Conservation (phyloP, 345 rosid genomes). For the Schrenkiella parvula region DNA sequence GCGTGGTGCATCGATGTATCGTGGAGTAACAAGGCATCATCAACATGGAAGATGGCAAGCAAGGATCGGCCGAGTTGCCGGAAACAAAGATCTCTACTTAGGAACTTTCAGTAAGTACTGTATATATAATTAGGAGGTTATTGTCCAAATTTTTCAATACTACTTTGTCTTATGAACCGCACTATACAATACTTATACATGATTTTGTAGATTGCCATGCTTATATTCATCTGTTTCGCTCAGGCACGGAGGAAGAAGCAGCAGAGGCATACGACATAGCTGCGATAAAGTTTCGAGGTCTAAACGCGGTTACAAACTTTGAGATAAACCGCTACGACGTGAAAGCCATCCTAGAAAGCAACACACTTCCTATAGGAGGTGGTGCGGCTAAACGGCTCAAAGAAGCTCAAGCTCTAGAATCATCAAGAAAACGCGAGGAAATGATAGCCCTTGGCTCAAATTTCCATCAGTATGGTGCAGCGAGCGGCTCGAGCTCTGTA, state of each 20-base stretch:
- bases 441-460: conserved; percentile 75
- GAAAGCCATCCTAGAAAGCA: conserved; percentile 94
- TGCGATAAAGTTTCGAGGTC: conserved; percentile 91
- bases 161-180: not conserved
- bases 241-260: conserved; percentile 98
- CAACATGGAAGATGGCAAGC: conserved; percentile 99
- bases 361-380: conserved; percentile 89
- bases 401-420: conserved; percentile 97
- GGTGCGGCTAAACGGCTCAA: conserved; percentile 94
- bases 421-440: conserved; percentile 78
- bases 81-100: conserved; percentile 97
- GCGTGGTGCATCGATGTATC: conserved; percentile 98
- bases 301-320: conserved; percentile 90
- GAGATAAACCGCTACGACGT: conserved; percentile 97
- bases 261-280: conserved; percentile 99
- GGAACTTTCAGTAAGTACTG: conserved; percentile 99
- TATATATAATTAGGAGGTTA: not conserved
- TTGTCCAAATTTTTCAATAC: not conserved
- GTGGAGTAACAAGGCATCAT: conserved; percentile 99
- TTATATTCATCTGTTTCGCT: conserved; percentile 2
- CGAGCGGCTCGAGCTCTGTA: conserved; percentile 45
- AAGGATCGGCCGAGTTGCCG: conserved; percentile 97
- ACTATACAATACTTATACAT: no score
- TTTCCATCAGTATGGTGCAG: conserved; percentile 50
- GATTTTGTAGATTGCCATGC: not conserved